Base-by-base conservation (phyloP, 495 filamentous ascomycete genomes). In the Parmelia sp. region DNA sequence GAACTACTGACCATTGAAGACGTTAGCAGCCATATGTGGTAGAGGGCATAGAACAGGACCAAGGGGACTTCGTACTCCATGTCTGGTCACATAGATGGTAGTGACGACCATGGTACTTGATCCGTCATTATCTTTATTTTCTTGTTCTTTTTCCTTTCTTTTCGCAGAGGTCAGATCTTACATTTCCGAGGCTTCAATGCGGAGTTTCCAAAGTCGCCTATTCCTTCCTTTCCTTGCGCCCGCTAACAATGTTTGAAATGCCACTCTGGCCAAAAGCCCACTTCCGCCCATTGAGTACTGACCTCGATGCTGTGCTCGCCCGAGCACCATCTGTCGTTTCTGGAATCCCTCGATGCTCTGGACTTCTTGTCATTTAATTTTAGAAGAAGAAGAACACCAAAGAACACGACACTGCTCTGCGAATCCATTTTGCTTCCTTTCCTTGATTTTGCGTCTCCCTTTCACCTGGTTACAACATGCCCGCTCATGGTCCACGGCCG, bases 81-180 rank as follows among this genome's bases (percentile, higher is more conserved):
- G 91, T 25, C 91, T 85, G 64, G 86, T 86, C 51, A 96, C 80
- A 71, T 94, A 96, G 70, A 96, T 94, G 65, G 84, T 84, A 74
- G 64, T 62, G 39, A 66, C 58, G 19, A 66, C 64, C 64, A 66
- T 66, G 9, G 7, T 57, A 5, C 5, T 35, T 31, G 27, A 57
- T 57, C 10, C 21, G 19, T 42, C 39, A 15, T 10, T 10, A 8
- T 6, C 37, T 37, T 40, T n/a, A n/a, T n/a, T n/a, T n/a, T n/a
- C n/a, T n/a, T n/a, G n/a, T n/a, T n/a, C n/a, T n/a, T n/a, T n/a
- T n/a, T n/a, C n/a, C n/a, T n/a, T n/a, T n/a, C n/a, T n/a, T n/a
- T n/a, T n/a, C n/a, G n/a, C n/a, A n/a, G n/a, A n/a, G n/a, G n/a
- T n/a, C n/a, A n/a, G n/a, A n/a, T n/a, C n/a, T n/a, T n/a, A n/a